Base-by-base conservation (phyloP, 768 basidiomycete genomes). In the Baorangia bicolor region DNA sequence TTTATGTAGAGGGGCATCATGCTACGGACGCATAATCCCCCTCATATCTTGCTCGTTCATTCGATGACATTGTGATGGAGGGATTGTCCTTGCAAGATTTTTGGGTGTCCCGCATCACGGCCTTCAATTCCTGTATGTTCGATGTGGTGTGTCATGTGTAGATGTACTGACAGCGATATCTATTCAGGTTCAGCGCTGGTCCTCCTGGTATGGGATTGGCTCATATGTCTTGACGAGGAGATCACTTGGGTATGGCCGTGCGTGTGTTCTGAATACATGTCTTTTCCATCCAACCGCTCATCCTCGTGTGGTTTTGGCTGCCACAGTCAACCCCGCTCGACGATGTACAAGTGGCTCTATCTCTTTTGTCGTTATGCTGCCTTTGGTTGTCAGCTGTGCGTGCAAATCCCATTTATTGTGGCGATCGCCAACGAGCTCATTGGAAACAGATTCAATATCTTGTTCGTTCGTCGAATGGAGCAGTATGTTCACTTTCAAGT, bases 141-240 rank as follows among this genome's bases (percentile, higher is more conserved):
- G n/a, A n/a, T n/a, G n/a, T n/a, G n/a, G n/a, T n/a, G n/a, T n/a
- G n/a, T n/a, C n/a, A n/a, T n/a, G n/a, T n/a, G n/a, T n/a, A n/a
- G n/a, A 21, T 12, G 25, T 16, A 39, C 14, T 60, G 18, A 52
- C 27, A 18, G 2, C 18, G 8, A 31, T 47, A 10, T 34, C 21
- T 21, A 12, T 51, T 10, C 28, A 55, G 57, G 49, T 30, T 47
- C 46, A 10, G 58, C 58, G 8, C 21, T 55, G 18, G 28, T 28
- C 40, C 27, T 51, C 28, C 34, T 55, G 43, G 28, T 47, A 18
- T 59, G 53, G 49, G 57, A 60, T 39, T 60, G 57, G 57, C 20
- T 60, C 31, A 30, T 48, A 33, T 55, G 50, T 34, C 48, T 55
- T 20, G 53, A 55, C 37, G n/a, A 55, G 16, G 49, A 55, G 40